Base-by-base conservation (phyloP, 768 basidiomycete genomes). In the Agrocybe chaxingu region DNA sequence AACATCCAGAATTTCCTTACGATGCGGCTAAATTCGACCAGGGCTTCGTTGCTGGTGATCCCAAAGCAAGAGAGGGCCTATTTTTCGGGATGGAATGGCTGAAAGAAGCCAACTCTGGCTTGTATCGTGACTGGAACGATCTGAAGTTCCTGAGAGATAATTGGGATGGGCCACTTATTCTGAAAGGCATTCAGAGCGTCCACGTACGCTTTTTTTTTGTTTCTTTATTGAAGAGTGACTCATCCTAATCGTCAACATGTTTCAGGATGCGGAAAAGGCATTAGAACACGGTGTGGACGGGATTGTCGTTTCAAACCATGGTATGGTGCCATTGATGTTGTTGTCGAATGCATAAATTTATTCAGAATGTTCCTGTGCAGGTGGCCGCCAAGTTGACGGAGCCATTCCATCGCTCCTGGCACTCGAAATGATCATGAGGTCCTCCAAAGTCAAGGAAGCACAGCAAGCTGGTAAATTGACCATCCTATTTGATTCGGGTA, bases 231-330 rank as follows among this genome's bases (percentile, higher is more conserved):
- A 29, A 33, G 16, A 19, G 30, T 8, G 13, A 43, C 8, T 10
- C 39, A n/a, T n/a, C 41, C 37, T 43, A 44, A 30, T 36, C 8
- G 8, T 4, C 16, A 16, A 16, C 16, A 16, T 33, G 7, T 29
- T 43, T 43, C 51, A 76, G 71, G 89, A 91, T 63, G 89, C 88
- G 2, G 79, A 87, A 60, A 79, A 76, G 58, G 85, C 87, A 0
- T 62, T 89, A 10, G 80, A 86, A 24, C 58, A 75, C 13, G 80
- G 85, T 1, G 73, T 82, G 10, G 78, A 91, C 49, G 89, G 87
- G 1, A 86, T 92, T 51, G 64, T 92, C 42, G 85, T 92, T 11
- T 89, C 87, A 8, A 93, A 91, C 59, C 89, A 92, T 55, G 87
- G 86, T 85, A 42, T 30, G 73, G 59, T 4, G 36, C 7, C 13